Conservation (phyloP, 2,329 filamentous ascomycete species). For the Diplodia seriata region DNA sequence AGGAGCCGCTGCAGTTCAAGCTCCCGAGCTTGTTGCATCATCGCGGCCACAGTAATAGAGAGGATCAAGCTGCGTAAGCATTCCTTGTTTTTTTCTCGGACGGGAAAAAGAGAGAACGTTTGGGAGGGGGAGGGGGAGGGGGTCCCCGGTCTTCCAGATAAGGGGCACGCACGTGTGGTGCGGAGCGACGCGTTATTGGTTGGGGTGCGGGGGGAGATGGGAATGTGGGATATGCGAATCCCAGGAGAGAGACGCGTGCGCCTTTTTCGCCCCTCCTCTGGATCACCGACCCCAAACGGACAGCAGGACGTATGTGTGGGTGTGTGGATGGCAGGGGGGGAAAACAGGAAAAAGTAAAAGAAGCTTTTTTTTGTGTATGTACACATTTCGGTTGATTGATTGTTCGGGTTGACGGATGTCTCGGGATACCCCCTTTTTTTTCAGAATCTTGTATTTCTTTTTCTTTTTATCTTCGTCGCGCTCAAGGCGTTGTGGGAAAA, state of each 20-base stretch:
- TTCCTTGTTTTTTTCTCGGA: background rate
- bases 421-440: slow-evolving; percentile 28
- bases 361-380: background rate
- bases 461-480: background rate
- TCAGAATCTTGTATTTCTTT: background rate
- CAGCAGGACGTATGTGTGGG: background rate
- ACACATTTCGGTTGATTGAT: background rate
- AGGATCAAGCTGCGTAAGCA: slow-evolving; percentile 18
- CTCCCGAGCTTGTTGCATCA: slow-evolving; percentile 40
- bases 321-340: background rate
- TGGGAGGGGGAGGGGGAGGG: background rate
- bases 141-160: background rate
- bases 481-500: slow-evolving; percentile 17
- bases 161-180: slow-evolving; percentile 15
- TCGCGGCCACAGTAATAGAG: slow-evolving; percentile 27
- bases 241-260: no score
- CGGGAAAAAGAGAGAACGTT: background rate
- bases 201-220: background rate
- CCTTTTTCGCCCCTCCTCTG: background rate
- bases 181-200: background rate
- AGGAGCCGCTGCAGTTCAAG: slow-evolving; percentile 50
- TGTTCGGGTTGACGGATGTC: slow-evolving; percentile 10
- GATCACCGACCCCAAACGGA: background rate
- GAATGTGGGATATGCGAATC: background rate
- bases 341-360: background rate